A percentile compares a stretch with the other conserved stretches of the same genome.
These are phyloP conservation scores for Paracoccidioides brasiliensis DNA, from an alignment of 2,329 filamentous ascomycete genomes.

Conservation along the genomic window DNA sequence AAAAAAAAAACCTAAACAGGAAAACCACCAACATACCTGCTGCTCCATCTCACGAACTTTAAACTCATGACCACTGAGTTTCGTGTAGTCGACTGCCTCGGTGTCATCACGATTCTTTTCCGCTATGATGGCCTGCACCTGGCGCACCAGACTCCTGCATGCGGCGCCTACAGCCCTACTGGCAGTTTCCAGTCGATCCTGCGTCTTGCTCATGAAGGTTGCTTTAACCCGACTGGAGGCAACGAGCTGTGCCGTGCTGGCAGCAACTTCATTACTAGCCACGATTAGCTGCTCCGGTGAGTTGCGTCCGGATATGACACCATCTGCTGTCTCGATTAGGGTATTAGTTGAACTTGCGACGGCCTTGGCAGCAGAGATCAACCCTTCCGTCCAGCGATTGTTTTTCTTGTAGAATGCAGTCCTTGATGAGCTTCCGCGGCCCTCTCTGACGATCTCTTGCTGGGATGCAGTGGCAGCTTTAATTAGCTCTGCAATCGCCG, in stretches of 20 bases:
- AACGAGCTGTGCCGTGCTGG: conserved; percentile 90
- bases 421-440: conserved; percentile 70
- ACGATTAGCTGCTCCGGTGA: conserved; percentile 95
- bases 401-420: conserved; percentile 99
- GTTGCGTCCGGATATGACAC: conserved; percentile 82
- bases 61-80: conserved; percentile 87
- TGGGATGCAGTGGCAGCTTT: conserved; percentile 87
- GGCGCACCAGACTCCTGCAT: conserved; percentile 74
- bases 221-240: conserved; percentile 94
- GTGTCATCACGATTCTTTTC: conserved; percentile 66
- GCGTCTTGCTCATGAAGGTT: conserved; percentile 93
- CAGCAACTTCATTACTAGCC: conserved; percentile 91
- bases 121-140: conserved; percentile 89
- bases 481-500: conserved; percentile 85
- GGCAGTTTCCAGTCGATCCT: conserved; percentile 79
- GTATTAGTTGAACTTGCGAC: conserved; percentile 89
- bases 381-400: conserved; percentile 95
- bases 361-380: conserved; percentile 94
- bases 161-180: conserved; percentile 86
- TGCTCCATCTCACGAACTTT: conserved; percentile 99
- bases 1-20: not conserved
- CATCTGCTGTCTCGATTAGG: conserved; percentile 94
- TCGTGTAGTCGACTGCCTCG: conserved; percentile 73
- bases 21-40: conserved; percentile 51
- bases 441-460: conserved; percentile 90